Base-by-base conservation (phyloP, 305 asterid species). In the Vinca major region DNA sequence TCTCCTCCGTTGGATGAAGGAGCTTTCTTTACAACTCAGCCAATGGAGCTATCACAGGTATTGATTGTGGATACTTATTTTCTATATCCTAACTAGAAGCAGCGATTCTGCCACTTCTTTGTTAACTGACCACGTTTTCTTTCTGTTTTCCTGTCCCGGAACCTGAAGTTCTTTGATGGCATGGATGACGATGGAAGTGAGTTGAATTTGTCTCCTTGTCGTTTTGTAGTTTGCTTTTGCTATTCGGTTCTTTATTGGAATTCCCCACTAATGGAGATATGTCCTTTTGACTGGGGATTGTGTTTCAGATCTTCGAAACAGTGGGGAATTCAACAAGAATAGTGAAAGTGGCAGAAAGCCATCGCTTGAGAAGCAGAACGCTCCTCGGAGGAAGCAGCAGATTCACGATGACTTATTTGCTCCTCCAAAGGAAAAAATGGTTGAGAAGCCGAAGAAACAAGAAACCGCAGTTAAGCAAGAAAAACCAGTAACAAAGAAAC, bases 181-280 rank as follows among this genome's bases (percentile, higher is more conserved):
- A 88, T 94, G 89, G 99, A 94, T 71, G 97, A 89, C 63, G 89
- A 91, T 71, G 97, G 96, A 86, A 94, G 99, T 94, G 93, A 94
- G 99, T 94, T 83, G 64, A 64, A 65, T 53, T 66, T 75, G 68
- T 64, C 53, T 66, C 72, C 80, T 70, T 67, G 67, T 68, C 43
- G 58, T 80, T n/a, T 73, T 36, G 56, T 58, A 21, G 71, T 67
- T 73, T 49, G 67, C 72, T 80, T 79, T 77, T 76, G 81, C 86
- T 85, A 70, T 76, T 80, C 61, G 82, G 89, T 80, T 86, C 83
- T 66, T 74, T 78, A 73, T 70, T 75, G 52, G 80, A 81, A 80
- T 84, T 80, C 83, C 87, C 86, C 79, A 75, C 84, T 80, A 73
- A 73, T 69, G 48, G 56, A 70, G 70, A 69, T 83, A 57, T 62